Conservation (phyloP, 2,329 filamentous ascomycete species). For the Lasiodiplodia theobromae region DNA sequence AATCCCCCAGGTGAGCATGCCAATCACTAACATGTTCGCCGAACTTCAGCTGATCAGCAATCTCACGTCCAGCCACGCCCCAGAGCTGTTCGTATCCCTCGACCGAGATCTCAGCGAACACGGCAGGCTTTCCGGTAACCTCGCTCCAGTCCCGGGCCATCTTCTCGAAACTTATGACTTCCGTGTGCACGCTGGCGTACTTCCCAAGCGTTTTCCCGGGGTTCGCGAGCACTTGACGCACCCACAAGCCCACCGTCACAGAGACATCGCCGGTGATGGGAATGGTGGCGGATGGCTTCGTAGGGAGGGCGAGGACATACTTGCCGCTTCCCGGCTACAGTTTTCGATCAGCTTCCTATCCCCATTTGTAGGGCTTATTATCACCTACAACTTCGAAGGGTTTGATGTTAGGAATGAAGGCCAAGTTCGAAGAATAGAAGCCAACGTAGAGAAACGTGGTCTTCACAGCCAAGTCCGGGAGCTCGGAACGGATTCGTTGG, state of each 20-base stretch:
- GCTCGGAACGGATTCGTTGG: constrained; percentile 48
- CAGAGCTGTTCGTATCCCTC: constrained; percentile 36
- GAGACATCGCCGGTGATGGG: constrained; percentile 41
- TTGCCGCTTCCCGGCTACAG: constrained; percentile 32
- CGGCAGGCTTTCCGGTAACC: constrained; percentile 39
- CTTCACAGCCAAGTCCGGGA: constrained; percentile 38
- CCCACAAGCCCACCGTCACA: constrained; percentile 40
- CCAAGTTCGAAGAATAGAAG: constrained; percentile 43
- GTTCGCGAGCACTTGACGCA: constrained; percentile 37
- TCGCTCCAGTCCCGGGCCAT: constrained; percentile 40
- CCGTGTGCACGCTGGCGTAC: constrained; percentile 39
- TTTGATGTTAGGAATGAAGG: constrained; percentile 39
- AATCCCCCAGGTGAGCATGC: constrained; percentile 32
- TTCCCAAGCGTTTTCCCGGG: constrained; percentile 35
- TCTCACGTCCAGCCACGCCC: constrained; percentile 37
- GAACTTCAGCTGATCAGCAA: constrained; percentile 39
- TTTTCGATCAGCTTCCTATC: not conserved
- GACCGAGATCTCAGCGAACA: constrained; percentile 36
- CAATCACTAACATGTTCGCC: constrained; percentile 40
- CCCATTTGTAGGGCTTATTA: not conserved
- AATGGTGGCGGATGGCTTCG: constrained; percentile 37
- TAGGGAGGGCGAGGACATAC: constrained; percentile 38
- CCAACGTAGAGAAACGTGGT: constrained; percentile 42
- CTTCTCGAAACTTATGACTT: constrained; percentile 39
- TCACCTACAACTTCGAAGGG: constrained; percentile 37